Evolutionary conservation across 805 yeast species (phyloP).

Genomic region (Saccharomycopsis javanensis): DNA sequence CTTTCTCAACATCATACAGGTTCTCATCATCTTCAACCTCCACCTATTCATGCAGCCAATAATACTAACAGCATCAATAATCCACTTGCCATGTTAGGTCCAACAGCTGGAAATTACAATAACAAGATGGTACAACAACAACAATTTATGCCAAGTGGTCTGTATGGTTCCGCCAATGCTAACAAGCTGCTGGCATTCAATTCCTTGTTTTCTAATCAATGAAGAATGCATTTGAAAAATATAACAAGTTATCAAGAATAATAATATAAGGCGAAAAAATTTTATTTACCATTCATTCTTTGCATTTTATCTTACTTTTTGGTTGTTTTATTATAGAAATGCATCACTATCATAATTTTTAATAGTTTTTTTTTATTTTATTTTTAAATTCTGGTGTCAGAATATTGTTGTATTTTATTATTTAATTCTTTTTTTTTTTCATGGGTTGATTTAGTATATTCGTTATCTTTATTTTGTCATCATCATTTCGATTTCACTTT

Average conservation of each 20-base stretch:
- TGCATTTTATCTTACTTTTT: neutral
- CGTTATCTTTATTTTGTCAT: no score
- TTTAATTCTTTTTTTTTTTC: neutral
- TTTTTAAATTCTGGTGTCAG: no score
- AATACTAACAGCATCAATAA: neutral
- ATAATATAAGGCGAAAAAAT: no score
- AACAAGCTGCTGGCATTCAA: neutral
- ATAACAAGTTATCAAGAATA: no score
- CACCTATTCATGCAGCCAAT: neutral
- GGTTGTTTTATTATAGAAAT: neutral
- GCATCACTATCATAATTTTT: neutral
- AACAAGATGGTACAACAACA: neutral
- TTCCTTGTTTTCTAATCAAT: neutral
- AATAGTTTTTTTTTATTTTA: neutral
- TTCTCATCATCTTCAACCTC: neutral
- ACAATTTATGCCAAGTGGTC: neutral
- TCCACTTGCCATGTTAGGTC: neutral
- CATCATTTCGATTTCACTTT: neutral
- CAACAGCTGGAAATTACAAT: neutral
- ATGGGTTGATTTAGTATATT: neutral
- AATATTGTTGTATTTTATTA: neutral
- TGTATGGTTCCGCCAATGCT: neutral
- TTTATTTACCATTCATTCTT: no score
- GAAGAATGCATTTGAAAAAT: neutral
- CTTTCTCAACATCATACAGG: neutral